These are phyloP conservation scores for Podaxis rugospora DNA, from an alignment of 768 basidiomycete genomes.

Conservation along the genomic window DNA sequence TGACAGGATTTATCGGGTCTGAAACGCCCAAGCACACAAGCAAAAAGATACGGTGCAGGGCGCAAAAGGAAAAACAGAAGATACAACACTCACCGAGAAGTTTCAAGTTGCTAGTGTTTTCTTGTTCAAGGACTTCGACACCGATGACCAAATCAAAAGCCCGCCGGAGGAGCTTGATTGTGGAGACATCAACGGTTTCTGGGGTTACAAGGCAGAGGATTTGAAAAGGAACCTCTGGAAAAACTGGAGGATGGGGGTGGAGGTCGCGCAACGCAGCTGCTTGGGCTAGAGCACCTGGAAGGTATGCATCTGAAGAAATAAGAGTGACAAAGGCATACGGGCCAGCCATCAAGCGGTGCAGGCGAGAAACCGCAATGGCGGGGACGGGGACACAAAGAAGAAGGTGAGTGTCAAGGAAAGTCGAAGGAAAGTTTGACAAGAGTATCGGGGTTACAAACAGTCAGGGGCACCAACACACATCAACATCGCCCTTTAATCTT, in stretches of 20 bases:
- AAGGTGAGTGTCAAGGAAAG: conserved; percentile 4
- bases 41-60: conserved; percentile 1
- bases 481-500: conserved; percentile 24
- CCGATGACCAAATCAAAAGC: conserved; percentile 86
- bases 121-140: conserved; percentile 81
- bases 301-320: conserved; percentile 86
- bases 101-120: conserved; percentile 60
- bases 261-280: conserved; percentile 81
- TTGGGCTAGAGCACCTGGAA: conserved; percentile 87
- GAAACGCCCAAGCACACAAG: background rate
- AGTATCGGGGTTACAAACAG: conserved; percentile 18
- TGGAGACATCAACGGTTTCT: conserved; percentile 80
- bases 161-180: conserved; percentile 74
- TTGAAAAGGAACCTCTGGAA: conserved; percentile 65
- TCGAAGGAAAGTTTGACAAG: conserved; percentile 9
- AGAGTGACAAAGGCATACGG: conserved; percentile 88
- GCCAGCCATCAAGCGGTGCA: conserved; percentile 46
- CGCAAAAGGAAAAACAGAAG: background rate
- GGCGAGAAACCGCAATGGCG: conserved; percentile 19
- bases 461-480: conserved; percentile 21
- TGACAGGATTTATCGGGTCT: conserved; percentile 1
- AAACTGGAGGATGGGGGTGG: conserved; percentile 54
- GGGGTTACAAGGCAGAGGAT: conserved; percentile 93
- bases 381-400: conserved; percentile 14
- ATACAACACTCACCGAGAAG: conserved; percentile 69